Evolutionary conservation across 1,139 yeast species (phyloP).

Genomic region (Hanseniaspora uvarum): DNA sequence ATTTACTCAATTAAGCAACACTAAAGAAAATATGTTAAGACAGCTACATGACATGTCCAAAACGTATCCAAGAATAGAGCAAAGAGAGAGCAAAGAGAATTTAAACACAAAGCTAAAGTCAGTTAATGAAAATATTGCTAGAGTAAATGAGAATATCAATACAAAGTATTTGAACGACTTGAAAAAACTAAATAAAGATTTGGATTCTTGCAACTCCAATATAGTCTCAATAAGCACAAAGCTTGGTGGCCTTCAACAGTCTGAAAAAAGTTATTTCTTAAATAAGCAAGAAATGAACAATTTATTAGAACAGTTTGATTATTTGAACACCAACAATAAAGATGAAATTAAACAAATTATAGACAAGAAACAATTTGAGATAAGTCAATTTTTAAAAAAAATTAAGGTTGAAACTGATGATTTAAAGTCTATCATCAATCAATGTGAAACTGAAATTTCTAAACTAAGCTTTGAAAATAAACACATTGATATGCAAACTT

Average conservation of each 20-base stretch:
- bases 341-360: slow-evolving; percentile 39
- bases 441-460: neutral
- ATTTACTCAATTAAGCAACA: neutral
- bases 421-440: neutral
- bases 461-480: neutral
- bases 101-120: slow-evolving; percentile 47
- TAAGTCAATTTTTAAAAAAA: slow-evolving; percentile 40
- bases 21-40: neutral
- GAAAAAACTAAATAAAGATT: slow-evolving; percentile 40
- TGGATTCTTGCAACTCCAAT: slow-evolving; percentile 34
- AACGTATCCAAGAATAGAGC: slow-evolving; percentile 28
- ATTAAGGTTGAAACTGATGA: neutral
- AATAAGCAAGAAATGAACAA: slow-evolving; percentile 49
- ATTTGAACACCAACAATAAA: slow-evolving; percentile 41
- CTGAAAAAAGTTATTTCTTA: slow-evolving; percentile 77
- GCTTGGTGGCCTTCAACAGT: slow-evolving; percentile 55
- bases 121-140: slow-evolving; percentile 64
- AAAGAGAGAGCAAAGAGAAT: slow-evolving; percentile 29
- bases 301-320: slow-evolving; percentile 39
- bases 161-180: slow-evolving; percentile 36
- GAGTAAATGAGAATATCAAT: slow-evolving; percentile 47
- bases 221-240: slow-evolving; percentile 47
- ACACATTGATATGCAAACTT: neutral
- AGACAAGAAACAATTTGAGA: slow-evolving; percentile 40
- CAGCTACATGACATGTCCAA: neutral